Base-by-base conservation (phyloP, 140 eudicot genomes). In the Erigeron philadelphicus region DNA sequence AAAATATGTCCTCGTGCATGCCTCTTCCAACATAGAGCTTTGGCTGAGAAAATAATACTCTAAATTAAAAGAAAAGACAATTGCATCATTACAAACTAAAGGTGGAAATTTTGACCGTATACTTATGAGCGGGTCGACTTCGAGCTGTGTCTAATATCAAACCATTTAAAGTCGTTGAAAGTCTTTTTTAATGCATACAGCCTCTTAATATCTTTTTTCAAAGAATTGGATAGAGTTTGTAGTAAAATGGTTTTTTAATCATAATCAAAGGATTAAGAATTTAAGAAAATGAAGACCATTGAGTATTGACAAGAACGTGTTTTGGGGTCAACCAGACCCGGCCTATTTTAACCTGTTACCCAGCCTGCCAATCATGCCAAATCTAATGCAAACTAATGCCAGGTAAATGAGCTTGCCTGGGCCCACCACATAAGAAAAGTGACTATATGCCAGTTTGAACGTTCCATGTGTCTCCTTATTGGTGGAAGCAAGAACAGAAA, bases 21-120 rank as follows among this genome's bases (percentile, higher is more conserved):
- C 99, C 99, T 81, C 99, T 83, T 82, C 97, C 97, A 65, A 94
- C 87, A 81, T 87, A 94, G 60, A 90, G 85, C 79, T 94, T 89
- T 71, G 99, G 99, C 99, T 94, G 95, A 75, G 64, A 76, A 66
- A n/a, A 74, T 35, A 1, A 23, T 65, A 40, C 23, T 46, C 47
- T 13, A 64, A 9, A 15, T 53, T 48, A 43, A 18, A 46, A 66
- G 21, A 77, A 64, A 41, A 64, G 25, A 5, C 41, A 56, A 9
- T 16, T 38, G 69, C 64, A 48, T 11, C 23, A 31, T 43, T 61
- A 55, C 56, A 8, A 40, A 54, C 61, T 15, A 17, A 23, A 61
- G n/a, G 67, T 15, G 67, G 19, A 13, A 0, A 38, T 11, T 38
- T 61, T 2, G 13, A 61, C 49, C 49, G 2, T 40, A 17, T 16